Evolutionary conservation across 2,329 filamentous ascomycete species (phyloP).

Genomic region (Mollisia scopiformis): DNA sequence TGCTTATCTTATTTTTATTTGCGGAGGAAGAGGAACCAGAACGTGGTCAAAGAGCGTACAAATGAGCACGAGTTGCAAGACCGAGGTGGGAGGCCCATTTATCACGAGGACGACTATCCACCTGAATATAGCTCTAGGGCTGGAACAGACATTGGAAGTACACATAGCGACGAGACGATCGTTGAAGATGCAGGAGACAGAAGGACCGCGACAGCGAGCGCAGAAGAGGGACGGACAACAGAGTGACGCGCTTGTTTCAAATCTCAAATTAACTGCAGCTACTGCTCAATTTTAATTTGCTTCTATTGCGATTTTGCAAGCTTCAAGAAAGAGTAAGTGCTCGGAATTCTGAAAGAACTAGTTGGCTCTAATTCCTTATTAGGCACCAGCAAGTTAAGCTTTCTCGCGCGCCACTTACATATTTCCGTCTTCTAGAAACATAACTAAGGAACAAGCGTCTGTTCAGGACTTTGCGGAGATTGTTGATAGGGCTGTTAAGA

Average conservation of each 20-base stretch:
- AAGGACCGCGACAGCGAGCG: background rate
- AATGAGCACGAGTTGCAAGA: background rate
- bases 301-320: no score
- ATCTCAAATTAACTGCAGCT: background rate
- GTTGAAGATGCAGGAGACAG: background rate
- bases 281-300: no score
- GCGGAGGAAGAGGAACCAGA: background rate
- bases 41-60: background rate
- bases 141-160: background rate
- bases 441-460: no score
- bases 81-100: background rate
- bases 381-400: no score
- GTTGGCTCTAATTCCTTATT: no score
- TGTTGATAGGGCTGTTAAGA: no score
- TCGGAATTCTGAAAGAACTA: no score
- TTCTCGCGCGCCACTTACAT: no score
- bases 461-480: no score
- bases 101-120: background rate
- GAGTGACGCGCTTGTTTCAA: background rate
- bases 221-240: background rate
- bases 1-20: background rate
- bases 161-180: conserved; percentile 1
- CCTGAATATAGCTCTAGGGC: conserved; percentile 1
- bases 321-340: no score
- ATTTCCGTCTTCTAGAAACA: no score